These are phyloP conservation scores for Fistulina hepatica DNA, from an alignment of 1,284 basidiomycete species.

Conservation along the genomic window DNA sequence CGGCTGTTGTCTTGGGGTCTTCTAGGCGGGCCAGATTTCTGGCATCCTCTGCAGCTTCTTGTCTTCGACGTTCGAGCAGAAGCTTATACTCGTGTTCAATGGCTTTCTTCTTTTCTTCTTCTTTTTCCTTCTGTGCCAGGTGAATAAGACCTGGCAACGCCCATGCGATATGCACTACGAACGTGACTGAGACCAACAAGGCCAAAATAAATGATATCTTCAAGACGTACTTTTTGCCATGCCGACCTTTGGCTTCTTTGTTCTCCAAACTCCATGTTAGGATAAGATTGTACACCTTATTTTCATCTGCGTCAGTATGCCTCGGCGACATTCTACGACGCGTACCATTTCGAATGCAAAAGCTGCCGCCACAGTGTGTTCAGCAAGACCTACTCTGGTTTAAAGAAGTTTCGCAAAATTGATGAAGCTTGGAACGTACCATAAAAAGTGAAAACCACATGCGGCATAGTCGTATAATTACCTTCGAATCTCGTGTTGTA, in stretches of 20 bases:
- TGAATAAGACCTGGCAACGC: slow-evolving; percentile 10
- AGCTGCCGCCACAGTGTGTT: slow-evolving; percentile 13
- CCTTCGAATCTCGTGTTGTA: slow-evolving; percentile 11
- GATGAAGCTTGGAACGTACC: slow-evolving; percentile 2
- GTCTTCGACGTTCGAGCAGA: slow-evolving; percentile 7
- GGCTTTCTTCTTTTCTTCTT: slow-evolving; percentile 6
- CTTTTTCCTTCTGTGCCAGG: slow-evolving; percentile 12
- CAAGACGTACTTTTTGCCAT: slow-evolving; percentile 11
- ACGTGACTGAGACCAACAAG: neutral
- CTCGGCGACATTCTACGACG: neutral
- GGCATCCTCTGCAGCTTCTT: slow-evolving; percentile 12
- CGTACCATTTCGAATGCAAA: slow-evolving; percentile 14
- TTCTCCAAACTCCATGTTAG: slow-evolving; percentile 11
- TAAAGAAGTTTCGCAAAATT: neutral
- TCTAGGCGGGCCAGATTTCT: slow-evolving; percentile 7
- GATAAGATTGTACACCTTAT: slow-evolving; percentile 12
- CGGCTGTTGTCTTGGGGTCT: slow-evolving; percentile 3
- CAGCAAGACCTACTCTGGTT: slow-evolving; percentile 8
- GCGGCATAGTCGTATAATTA: neutral
- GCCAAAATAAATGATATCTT: too few relatives aligned
- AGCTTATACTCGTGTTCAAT: slow-evolving; percentile 10
- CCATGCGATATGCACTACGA: slow-evolving; percentile 11
- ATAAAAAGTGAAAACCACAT: slow-evolving; percentile 12
- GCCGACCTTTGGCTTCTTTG: slow-evolving; percentile 8
- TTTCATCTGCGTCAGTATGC: neutral